Base-by-base conservation (phyloP, 1,139 yeast species). In the Debaryomyces robertsiae region DNA sequence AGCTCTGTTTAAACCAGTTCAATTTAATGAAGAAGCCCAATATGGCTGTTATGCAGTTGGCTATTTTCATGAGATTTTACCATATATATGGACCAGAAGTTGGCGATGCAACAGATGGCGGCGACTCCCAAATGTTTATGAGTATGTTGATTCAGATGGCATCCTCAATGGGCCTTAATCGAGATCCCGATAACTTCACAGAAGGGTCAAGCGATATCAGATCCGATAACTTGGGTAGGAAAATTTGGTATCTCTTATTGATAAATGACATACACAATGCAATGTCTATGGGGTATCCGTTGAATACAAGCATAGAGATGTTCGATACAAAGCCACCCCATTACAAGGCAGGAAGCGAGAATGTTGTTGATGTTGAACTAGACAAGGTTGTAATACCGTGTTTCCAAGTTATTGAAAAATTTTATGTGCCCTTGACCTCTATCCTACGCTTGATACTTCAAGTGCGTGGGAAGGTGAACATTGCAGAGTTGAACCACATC, bases 41-140 rank as follows among this genome's bases (percentile, higher is more conserved):
- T 27, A 49, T 80, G 38, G 63, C 71, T 0, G 69, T 79, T 5
- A 62, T 81, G 40, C 84, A 81, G 50, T 72, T 79, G 39, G 63
- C 74, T 0, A 47, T 74, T 10, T 48, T 68, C 31, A 47, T 63
- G 30, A 57, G 79, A 43, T 46, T 63, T 13, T 76, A 76, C 53
- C 69, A 66, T 34, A 52, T 56, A 36, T 51, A 58, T 46, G 67
- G 81, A 0, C 81, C 80, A 1, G 81, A 77, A 50, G 79, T 75
- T 48, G 79, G 81, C 11, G 71, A 69, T 36, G 63, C 61, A 6
- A 63, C 66, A 3, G 79, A 76, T 44, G 82, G 79, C 27, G 76
- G 78, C 7, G 79, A 75, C 47, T 65, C 73, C 1, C 59, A 57
- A 32, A 57, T 67, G 2, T 62, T 60, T 41, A 68, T 59, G 41